phyloP scores from a whole-genome alignment of 331 rosid species.

The Pyracantha coccinea region DNA sequence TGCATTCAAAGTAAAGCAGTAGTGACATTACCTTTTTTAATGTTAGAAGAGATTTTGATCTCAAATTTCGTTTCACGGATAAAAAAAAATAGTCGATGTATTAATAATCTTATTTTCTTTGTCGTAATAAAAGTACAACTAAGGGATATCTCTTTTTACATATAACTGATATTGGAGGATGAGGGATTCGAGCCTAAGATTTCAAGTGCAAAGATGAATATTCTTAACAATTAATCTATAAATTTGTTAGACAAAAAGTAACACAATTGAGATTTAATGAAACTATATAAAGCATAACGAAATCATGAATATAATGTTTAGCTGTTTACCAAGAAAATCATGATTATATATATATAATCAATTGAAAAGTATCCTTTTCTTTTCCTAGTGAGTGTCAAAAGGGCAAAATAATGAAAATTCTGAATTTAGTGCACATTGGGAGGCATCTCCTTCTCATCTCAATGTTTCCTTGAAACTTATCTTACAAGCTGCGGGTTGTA shows the following conservation, averaged over 20 bases:
- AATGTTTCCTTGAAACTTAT: neutral
- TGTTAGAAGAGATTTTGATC: neutral
- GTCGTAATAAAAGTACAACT: no score
- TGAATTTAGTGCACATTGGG: neutral
- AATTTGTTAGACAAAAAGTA: no score
- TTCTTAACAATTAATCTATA: no score
- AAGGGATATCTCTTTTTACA: no score
- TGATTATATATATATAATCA: neutral
- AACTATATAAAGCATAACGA: neutral
- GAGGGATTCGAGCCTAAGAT: no score
- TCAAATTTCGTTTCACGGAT: no score
- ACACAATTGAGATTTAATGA: neutral
- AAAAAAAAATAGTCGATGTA: no score
- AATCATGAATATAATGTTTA: neutral
- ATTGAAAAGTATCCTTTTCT: neutral
- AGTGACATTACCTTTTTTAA: no score
- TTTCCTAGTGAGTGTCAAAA: conserved; percentile 6
- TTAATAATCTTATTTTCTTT: no score
- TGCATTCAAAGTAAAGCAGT: neutral
- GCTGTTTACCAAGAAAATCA: neutral
- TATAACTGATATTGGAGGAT: no score
- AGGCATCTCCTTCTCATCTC: conserved; percentile 5
- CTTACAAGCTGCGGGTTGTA: neutral
- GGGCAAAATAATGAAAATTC: neutral
- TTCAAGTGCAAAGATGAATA: no score